Evolutionary conservation across 352 stramenopile genomes (phyloP).

Genomic region (Pythium plurisporium): DNA sequence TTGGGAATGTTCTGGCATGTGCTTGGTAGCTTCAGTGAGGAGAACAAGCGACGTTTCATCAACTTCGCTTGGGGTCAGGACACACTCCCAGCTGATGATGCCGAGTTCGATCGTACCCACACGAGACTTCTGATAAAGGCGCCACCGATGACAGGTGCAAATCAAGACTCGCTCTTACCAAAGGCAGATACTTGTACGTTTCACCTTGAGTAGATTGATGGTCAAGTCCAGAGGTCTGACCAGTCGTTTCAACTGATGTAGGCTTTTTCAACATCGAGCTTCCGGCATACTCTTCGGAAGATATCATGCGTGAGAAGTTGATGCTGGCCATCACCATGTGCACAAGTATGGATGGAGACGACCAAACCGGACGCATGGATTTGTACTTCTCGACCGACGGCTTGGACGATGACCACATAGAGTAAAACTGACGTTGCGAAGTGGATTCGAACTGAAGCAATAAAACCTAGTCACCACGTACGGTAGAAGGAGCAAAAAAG

Average conservation of each 20-base stretch:
- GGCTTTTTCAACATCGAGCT: conserved; percentile 85
- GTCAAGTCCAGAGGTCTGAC: not conserved
- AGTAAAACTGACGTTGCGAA: conserved; percentile 21
- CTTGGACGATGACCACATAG: conserved; percentile 51
- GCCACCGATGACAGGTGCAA: conserved; percentile 27
- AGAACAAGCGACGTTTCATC: conserved; percentile 80
- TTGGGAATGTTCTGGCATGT: conserved; percentile 77
- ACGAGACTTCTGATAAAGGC: conserved; percentile 72
- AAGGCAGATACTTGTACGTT: conserved; percentile 74
- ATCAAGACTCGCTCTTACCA: conserved; percentile 58
- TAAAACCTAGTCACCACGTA: too few species aligned
- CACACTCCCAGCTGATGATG: conserved; percentile 67
- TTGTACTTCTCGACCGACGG: conserved; percentile 69
- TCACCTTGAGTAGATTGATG: not conserved
- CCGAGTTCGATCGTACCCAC: conserved; percentile 74
- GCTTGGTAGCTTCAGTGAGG: conserved; percentile 49
- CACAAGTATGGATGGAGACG: conserved; percentile 79
- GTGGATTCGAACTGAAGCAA: too few species aligned
- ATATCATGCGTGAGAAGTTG: conserved; percentile 65
- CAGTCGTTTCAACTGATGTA: conserved; percentile 1
- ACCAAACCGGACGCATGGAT: conserved; percentile 60
- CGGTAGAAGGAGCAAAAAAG: too few species aligned
- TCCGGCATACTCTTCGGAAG: conserved; percentile 65
- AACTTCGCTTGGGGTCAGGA: conserved; percentile 86
- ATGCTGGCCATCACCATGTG: conserved; percentile 72